phyloP scores from a whole-genome alignment of 2,329 filamentous ascomycete species.

The Pseudogymnoascus sp. region DNA sequence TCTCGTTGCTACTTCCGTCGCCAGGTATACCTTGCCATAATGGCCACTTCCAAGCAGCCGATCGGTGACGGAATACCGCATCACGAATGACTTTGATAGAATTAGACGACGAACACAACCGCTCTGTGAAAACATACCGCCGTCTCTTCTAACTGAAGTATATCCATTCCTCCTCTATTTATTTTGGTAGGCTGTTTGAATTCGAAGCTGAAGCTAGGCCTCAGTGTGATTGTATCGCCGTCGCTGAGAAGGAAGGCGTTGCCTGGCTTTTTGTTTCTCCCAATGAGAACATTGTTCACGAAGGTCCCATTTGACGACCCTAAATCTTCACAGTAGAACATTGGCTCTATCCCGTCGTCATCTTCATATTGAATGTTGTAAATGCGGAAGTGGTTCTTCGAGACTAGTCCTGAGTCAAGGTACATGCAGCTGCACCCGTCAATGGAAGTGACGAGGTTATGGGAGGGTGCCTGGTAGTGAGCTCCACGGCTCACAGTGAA shows the following conservation, averaged over 20 bases:
- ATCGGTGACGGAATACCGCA: slow-evolving; percentile 40
- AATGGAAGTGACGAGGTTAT: not conserved
- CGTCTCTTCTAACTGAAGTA: slow-evolving; percentile 29
- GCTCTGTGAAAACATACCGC: slow-evolving; percentile 24
- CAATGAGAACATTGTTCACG: slow-evolving; percentile 40
- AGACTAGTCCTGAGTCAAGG: slow-evolving; percentile 29
- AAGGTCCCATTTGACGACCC: slow-evolving; percentile 46
- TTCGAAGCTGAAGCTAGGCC: slow-evolving; percentile 30
- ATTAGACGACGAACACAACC: not conserved
- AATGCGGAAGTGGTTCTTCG: slow-evolving; percentile 46
- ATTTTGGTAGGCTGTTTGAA: slow-evolving; percentile 24
- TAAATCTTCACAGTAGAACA: slow-evolving; percentile 49
- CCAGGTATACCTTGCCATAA: slow-evolving; percentile 46
- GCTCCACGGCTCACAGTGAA: not conserved
- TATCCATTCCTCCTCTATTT: slow-evolving; percentile 15
- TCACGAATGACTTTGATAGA: slow-evolving; percentile 34
- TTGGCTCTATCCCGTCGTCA: slow-evolving; percentile 20
- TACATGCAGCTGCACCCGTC: not conserved
- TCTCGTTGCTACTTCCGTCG: slow-evolving; percentile 40
- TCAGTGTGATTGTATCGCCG: slow-evolving; percentile 40
- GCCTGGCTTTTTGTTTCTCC: slow-evolving; percentile 28
- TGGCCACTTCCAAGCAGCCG: slow-evolving; percentile 46
- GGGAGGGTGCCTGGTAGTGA: not conserved
- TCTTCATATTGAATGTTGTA: slow-evolving; percentile 46
- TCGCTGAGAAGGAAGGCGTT: slow-evolving; percentile 40